Conservation (phyloP, 768 basidiomycete species). For the Auricularia cornea region DNA sequence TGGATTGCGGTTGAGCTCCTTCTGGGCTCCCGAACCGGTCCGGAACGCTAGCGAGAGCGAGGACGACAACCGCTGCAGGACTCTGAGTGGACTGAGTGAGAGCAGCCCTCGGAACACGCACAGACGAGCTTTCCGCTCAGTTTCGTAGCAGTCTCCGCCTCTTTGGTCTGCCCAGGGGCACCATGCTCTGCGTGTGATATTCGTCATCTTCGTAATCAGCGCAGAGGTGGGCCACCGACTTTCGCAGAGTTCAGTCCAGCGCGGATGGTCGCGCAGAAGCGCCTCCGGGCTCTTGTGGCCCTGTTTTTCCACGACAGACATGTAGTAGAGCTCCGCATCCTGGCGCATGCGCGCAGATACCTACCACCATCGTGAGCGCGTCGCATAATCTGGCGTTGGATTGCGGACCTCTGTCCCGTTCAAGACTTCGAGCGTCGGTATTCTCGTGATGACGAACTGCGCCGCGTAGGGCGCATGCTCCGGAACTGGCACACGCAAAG, state of each 20-base stretch:
- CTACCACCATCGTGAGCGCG: conserved; percentile 25
- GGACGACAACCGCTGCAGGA: conserved; percentile 7
- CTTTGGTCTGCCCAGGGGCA: conserved; percentile 3
- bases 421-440: conserved; percentile 52
- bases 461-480: conserved; percentile 36
- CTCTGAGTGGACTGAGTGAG: conserved; percentile 1
- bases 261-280: conserved; percentile 46
- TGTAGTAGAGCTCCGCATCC: conserved; percentile 81
- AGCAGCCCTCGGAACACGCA: conserved; percentile 29
- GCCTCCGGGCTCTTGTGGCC: conserved; percentile 34
- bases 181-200: conserved; percentile 8
- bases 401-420: conserved; percentile 56
- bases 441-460: conserved; percentile 55
- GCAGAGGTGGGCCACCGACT: conserved; percentile 38
- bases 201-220: not conserved
- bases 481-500: conserved; percentile 29
- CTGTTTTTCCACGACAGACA: conserved; percentile 51
- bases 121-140: conserved; percentile 56
- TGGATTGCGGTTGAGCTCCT: conserved; percentile 3
- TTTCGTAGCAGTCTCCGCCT: conserved; percentile 25
- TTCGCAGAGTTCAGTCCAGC: conserved; percentile 52
- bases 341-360: conserved; percentile 59
- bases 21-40: conserved; percentile 12
- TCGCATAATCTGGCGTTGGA: not conserved
- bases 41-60: conserved; percentile 10